These are phyloP conservation scores for Cordyceps pruinosa DNA, from an alignment of 2,329 filamentous ascomycete genomes.

Conservation along the genomic window DNA sequence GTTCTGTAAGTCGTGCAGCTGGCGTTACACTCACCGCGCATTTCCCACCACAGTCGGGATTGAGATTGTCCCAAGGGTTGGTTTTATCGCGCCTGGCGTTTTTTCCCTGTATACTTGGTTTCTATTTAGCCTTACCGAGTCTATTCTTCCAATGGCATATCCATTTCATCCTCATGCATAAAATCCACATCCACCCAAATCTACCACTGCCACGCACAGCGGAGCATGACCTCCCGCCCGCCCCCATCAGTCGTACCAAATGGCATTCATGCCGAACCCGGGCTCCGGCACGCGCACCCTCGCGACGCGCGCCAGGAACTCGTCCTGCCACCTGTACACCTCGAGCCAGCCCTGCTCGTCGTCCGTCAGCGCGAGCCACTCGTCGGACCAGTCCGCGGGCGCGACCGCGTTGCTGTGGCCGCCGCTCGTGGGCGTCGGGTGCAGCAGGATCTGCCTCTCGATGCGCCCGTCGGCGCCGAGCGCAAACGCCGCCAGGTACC, in stretches of 20 bases:
- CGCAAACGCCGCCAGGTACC: slow-evolving; percentile 76
- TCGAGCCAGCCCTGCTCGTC: slow-evolving; percentile 84
- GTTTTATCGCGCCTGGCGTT: neutral
- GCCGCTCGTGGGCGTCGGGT: slow-evolving; percentile 79
- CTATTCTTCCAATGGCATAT: neutral
- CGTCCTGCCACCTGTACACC: slow-evolving; percentile 80
- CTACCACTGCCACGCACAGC: too few relatives aligned
- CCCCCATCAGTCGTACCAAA: slow-evolving; percentile 80
- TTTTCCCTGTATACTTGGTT: neutral
- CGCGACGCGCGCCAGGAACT: slow-evolving; percentile 72
- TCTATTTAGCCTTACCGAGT: neutral
- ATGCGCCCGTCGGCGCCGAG: slow-evolving; percentile 61
- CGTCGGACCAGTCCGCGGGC: slow-evolving; percentile 76
- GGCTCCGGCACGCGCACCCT: slow-evolving; percentile 72
- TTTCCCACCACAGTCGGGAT: neutral
- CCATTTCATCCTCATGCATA: neutral
- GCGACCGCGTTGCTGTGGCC: slow-evolving; percentile 85
- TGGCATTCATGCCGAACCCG: slow-evolving; percentile 95
- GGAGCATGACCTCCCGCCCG: too few relatives aligned
- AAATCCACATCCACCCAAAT: too few relatives aligned
- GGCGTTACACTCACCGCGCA: neutral
- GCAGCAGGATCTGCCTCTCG: slow-evolving; percentile 70
- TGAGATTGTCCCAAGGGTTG: neutral
- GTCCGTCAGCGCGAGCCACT: slow-evolving; percentile 85
- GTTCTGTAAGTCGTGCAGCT: neutral